Base-by-base conservation (phyloP, 2,329 filamentous ascomycete genomes). In the Exophiala xenobiotica region DNA sequence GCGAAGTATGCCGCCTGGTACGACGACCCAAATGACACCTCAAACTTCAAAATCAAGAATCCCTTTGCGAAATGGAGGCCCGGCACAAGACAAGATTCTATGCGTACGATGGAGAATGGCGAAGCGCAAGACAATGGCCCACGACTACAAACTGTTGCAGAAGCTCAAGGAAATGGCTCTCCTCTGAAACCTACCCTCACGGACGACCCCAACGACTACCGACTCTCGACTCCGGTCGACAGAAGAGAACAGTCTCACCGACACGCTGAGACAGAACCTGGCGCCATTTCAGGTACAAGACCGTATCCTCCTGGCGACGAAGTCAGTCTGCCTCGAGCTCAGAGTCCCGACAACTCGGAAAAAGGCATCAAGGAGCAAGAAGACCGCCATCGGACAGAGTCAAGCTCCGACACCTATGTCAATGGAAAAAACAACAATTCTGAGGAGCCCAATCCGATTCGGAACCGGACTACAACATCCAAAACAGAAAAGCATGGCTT, bases 1-100 rank as follows among this genome's bases (percentile, higher is more conserved):
- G 59, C 59, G 14, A 61, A 61, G 47, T 48, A 51, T 16, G 49
- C 56, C 29, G 59, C 57, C 18, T 61, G 57, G 57, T 61, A 61
- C 40, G 50, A 59, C 44, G 51, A 53, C 29, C 53, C 52, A 14
- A 51, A 51, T 27, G 49, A 53, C 18, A 29, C 33, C 5, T 44
- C 29, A n/a, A 58, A 47, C 14, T 38, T 51, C 29, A 49, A 46
- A 19, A 35, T 56, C 31, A 41, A 14, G 6, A 59, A 58, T 33
- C 57, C 57, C n/a, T 60, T 60, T 45, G 42, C 47, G 6, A 60
- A 58, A 43, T 56, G 50, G 46, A 46, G 50, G 23, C 40, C 41
- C 22, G 40, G 48, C 14, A 42, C 49, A 12, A 40, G 52, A 16
- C 46, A 46, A 18, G 49, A 53, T 33, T 35, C 51, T 3, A n/a